Base-by-base conservation (phyloP, 1,139 yeast species). In the Suhomyces ambrosiae region DNA sequence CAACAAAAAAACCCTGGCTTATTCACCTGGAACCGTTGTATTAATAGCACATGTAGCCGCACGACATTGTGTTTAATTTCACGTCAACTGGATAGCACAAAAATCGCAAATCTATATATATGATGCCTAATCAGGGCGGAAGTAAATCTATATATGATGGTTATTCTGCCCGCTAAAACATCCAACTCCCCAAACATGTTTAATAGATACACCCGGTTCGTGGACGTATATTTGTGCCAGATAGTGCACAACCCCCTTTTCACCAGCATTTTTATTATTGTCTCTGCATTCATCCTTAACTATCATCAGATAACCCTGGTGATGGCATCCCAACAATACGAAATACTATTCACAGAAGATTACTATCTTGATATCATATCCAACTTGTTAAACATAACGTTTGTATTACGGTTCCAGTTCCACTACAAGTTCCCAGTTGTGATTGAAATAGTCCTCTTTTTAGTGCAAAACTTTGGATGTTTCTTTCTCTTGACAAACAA, bases 331-430 rank as follows among this genome's bases (percentile, higher is more conserved):
- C 17, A 33, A 12, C 44, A 31, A 26, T 33, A 33, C 17, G 24
- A 26, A 19, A 13, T 40, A 11, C 21, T 42, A 27, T 30, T 33
- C 7, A 33, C 37, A 10, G 40, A 40, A 14, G 54, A 49, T 27
- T 47, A 42, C 37, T 21, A 27, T 3, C 38, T 38, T 18, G 63
- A 60, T 34, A 33, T 56, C 12, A 10, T 56, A 2, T 53, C 56
- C 23, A 49, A 56, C 23, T n/a, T 47, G 12, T 42, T 60, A 32
- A 58, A 59, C 40, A 22, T 58, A 12, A 9, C 54, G 5, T 60
- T 58, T 27, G 38, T 61, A 7, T 4, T 49, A 2, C 38, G 66
- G 32, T 60, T 59, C 38, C 34, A 38, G 27, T 32, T 38, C 42
- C 46, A 21, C 30, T 7, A 14, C 23, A 21, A 12, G 44, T 40